Evolutionary conservation across 805 yeast species (phyloP), one percentile per base, ranked within the genome.

Genomic region (Scheffersomyces stipitis): DNA sequence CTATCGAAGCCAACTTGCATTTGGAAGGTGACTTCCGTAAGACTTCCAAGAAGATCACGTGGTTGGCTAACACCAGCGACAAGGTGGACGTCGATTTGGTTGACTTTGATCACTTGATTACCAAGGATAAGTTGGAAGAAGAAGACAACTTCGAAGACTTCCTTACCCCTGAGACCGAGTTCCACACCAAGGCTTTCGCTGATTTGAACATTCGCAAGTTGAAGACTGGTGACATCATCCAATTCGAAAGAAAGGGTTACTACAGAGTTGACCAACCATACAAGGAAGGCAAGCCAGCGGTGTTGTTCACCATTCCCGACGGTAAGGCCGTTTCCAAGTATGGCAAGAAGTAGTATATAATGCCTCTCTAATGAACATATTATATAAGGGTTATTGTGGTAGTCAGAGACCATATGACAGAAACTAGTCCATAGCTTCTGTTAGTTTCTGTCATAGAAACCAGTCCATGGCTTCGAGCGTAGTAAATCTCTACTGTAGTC

Each of bases 21-120:
- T 54, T 56, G 53, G 62, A 56, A 35, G 62, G 62, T 34, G 62
- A 56, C 48, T 56, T 56, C 57, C 56, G 60, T 29, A 56, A 56
- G 50, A 56, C 62, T 22, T 50, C 52, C 44, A 54, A 54, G 51
- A 56, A 56, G 49, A 50, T 56, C 34, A 56, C 62, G 9, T 56
- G 62, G 62, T 52, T 56, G 53, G 62, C 62, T 4, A 48, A 55
- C 51, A 56, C 62, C 30, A 33, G 36, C 16, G 62, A 56, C 46
- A 54, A 52, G 50, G 51, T 53, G 15, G 26, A 42, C 23, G 59
- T 56, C 7, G 55, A 56, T 33, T 49, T 56, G 50, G 49, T 51
- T 18, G 62, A 56, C 44, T 56, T 56, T 33, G 62, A 56, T 38
- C 62, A 56, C 48, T 56, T 56, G 58, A 56, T 56, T 56, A 56